Conservation (phyloP, 2,329 filamentous ascomycete genomes). For the Pestalotiopsis sp. region DNA sequence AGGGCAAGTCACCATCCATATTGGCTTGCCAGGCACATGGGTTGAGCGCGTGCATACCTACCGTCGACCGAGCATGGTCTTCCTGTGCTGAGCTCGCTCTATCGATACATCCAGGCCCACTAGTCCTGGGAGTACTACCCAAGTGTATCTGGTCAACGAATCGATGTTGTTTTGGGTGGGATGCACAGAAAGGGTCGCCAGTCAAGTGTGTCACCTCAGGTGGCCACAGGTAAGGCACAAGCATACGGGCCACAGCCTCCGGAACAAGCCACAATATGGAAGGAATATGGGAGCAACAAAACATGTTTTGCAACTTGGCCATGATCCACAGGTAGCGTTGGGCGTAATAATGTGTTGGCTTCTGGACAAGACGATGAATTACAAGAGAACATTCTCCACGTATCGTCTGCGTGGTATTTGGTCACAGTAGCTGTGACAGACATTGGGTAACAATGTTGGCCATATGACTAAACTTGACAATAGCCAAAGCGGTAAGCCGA, state of each 20-base stretch:
- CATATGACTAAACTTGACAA: neutral
- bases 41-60: neutral
- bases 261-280: neutral
- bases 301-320: neutral
- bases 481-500: conserved; percentile 8
- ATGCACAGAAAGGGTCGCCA: conserved; percentile 2
- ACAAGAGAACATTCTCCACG: neutral
- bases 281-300: neutral
- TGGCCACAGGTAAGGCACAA: conserved; percentile 9
- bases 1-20: conserved; percentile 11
- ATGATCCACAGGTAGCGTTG: neutral
- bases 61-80: neutral
- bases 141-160: conserved; percentile 5
- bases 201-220: neutral
- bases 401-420: neutral
- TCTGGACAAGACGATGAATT: neutral
- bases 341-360: neutral
- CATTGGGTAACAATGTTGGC: neutral
- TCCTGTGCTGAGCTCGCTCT: neutral
- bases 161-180: conserved; percentile 5
- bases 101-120: conserved; percentile 7
- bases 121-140: neutral
- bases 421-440: neutral
- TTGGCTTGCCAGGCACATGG: conserved; percentile 9
- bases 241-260: neutral